Evolutionary conservation across 441 rosid species (phyloP).

Genomic region (Gossypium laxum): DNA sequence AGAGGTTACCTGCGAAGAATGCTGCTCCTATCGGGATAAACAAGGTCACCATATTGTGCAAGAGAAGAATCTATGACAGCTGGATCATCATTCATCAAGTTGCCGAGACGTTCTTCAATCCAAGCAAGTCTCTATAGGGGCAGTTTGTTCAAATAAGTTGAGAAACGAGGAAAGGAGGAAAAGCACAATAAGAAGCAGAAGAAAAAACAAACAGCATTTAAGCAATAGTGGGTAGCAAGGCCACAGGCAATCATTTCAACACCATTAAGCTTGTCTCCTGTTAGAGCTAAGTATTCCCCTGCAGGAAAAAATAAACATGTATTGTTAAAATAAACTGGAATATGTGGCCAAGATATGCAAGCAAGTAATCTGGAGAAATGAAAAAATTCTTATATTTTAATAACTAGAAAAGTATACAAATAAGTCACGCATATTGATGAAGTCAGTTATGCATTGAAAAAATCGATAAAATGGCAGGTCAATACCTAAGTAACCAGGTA

Average conservation of each 20-base stretch:
- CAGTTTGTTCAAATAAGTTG: slow-evolving; percentile 2
- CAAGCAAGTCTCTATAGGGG: slow-evolving; percentile 50
- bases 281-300: slow-evolving; percentile 79
- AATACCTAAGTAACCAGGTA: slow-evolving; percentile 82
- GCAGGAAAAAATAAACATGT: slow-evolving; percentile 12
- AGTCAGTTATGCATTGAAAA: background rate
- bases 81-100: slow-evolving; percentile 70
- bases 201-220: slow-evolving; percentile 45
- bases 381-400: background rate
- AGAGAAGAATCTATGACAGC: slow-evolving; percentile 59
- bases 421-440: background rate
- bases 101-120: slow-evolving; percentile 74
- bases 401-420: slow-evolving; percentile 13
- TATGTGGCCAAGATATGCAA: background rate
- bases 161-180: slow-evolving; percentile 13
- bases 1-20: slow-evolving; percentile 45
- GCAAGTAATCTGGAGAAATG: background rate
- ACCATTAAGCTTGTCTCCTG: slow-evolving; percentile 79
- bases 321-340: slow-evolving; percentile 2
- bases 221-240: slow-evolving; percentile 76
- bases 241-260: slow-evolving; percentile 79
- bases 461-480: background rate
- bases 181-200: slow-evolving; percentile 13
- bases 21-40: slow-evolving; percentile 56
- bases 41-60: slow-evolving; percentile 79